phyloP scores from a whole-genome alignment of 805 yeast genomes.

The Candida nitratophila region DNA sequence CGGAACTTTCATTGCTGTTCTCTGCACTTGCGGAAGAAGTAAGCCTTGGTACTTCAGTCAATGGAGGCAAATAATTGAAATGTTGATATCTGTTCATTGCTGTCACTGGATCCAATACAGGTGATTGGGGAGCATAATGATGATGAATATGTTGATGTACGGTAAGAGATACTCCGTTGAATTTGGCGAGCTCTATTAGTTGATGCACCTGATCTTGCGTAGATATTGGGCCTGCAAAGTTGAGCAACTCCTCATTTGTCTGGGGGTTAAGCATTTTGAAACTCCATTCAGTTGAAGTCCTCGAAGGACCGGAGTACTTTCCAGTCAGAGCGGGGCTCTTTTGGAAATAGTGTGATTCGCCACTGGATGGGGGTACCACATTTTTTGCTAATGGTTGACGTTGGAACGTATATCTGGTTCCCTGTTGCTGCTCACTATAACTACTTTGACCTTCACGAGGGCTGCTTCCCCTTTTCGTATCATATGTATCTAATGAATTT shows the following conservation, averaged over 20 bases:
- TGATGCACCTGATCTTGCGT: slow-evolving; percentile 48
- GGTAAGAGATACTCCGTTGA: slow-evolving; percentile 50
- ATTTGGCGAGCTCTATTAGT: slow-evolving; percentile 54
- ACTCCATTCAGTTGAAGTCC: slow-evolving; percentile 50
- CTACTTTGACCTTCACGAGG: background rate
- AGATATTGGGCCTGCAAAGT: slow-evolving; percentile 40
- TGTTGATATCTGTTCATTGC: slow-evolving; percentile 57
- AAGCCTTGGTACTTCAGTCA: slow-evolving; percentile 63
- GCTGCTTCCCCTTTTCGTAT: background rate
- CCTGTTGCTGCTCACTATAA: background rate
- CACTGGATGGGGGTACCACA: slow-evolving; percentile 4
- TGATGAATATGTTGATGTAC: slow-evolving; percentile 85
- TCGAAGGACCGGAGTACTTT: slow-evolving; percentile 16
- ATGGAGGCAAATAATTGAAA: slow-evolving; percentile 67
- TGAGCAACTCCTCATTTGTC: slow-evolving; percentile 35
- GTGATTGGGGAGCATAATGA: slow-evolving; percentile 49
- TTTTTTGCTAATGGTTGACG: slow-evolving; percentile 12
- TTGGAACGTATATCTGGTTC: slow-evolving; percentile 7
- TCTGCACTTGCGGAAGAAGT: slow-evolving; percentile 49
- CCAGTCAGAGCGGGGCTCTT: slow-evolving; percentile 7
- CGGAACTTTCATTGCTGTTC: slow-evolving; percentile 15
- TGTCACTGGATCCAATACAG: slow-evolving; percentile 40
- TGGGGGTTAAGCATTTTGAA: slow-evolving; percentile 42
- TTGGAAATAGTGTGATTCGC: slow-evolving; percentile 3
- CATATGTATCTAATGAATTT: background rate